phyloP scores from a whole-genome alignment of 176 grass and related monocot genomes.

The Rhipidocladum racemiflorum region DNA sequence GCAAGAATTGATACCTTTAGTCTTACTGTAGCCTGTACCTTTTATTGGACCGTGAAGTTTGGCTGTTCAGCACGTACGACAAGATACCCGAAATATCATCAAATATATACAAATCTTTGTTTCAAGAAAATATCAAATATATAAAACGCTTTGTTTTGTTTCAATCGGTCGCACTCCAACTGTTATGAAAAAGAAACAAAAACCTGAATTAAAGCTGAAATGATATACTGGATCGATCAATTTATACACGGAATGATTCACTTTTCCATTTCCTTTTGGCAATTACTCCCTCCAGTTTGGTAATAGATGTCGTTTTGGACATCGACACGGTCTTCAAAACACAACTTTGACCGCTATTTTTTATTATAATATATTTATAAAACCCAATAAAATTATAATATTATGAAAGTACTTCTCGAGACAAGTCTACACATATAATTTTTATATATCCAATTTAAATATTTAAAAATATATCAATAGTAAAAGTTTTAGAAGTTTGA shows the following conservation, averaged over 20 bases:
- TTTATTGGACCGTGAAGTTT: neutral
- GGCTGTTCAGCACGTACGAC: neutral
- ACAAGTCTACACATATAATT: too few species aligned
- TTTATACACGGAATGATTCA: neutral
- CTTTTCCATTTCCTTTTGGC: neutral
- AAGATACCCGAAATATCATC: neutral
- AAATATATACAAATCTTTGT: neutral
- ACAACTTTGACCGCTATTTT: too few species aligned
- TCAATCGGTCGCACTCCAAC: neutral
- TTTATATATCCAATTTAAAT: too few species aligned
- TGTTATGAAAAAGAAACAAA: neutral
- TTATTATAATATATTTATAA: too few species aligned
- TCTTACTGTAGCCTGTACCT: neutral
- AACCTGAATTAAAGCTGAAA: neutral
- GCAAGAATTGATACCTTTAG: neutral
- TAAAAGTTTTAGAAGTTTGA: too few species aligned
- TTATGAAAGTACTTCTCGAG: too few species aligned
- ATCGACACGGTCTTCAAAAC: too few species aligned
- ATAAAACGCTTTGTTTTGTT: neutral
- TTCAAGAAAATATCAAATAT: too few species aligned
- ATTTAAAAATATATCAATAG: too few species aligned
- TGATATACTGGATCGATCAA: neutral
- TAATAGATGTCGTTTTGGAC: too few species aligned
- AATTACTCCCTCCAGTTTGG: too few species aligned
- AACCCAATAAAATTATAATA: too few species aligned